Base-by-base conservation (phyloP, 495 filamentous ascomycete species). In the Tuber aestivum region DNA sequence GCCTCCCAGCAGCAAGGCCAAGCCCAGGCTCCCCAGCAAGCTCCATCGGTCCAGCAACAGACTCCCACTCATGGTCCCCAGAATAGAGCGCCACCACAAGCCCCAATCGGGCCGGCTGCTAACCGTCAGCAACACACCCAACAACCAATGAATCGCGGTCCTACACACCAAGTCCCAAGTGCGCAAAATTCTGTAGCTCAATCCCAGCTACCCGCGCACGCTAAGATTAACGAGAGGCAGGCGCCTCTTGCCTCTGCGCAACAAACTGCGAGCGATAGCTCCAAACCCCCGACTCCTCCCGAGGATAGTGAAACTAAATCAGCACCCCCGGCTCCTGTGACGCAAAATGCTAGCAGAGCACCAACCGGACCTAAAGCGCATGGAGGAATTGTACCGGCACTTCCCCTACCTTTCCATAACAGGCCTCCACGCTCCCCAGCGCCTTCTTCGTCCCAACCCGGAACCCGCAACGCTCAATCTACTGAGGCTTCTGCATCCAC, bases 301-400 rank as follows among this genome's bases (percentile, higher is more conserved):
- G 89, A 89, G 9, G 90, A 91, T 6, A 87, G 89, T 69, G 91
- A 92, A 77, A 90, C 91, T 37, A 94, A 93, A 79, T 90, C 91
- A 12, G 84, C 87, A 14, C 87, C 87, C 27, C 81, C 84, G 56
- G 85, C 86, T 76, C 85, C 85, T 70, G 78, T 87, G 18, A 73
- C 80, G 69, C 75, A 65, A 44, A 70, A 61, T 74, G 35, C 82
- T 68, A 61, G 85, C 74, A 80, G 81, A 27, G 85, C 87, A 71
- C 89, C 90, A 3, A 90, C 88, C 56, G 90, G 89, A 37, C 90
- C 91, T 14, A 93, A 90, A 85, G 88, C 79, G 77, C 85, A 84
- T 76, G 87, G 89, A n/a, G 90, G 92, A 21, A 91, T 95, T 50
- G 87, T 91, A 68, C 91, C 92, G 41, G 92, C 89, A 27, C 87